phyloP scores from a whole-genome alignment of 495 filamentous ascomycete species.

The Aspergillus steynii region DNA sequence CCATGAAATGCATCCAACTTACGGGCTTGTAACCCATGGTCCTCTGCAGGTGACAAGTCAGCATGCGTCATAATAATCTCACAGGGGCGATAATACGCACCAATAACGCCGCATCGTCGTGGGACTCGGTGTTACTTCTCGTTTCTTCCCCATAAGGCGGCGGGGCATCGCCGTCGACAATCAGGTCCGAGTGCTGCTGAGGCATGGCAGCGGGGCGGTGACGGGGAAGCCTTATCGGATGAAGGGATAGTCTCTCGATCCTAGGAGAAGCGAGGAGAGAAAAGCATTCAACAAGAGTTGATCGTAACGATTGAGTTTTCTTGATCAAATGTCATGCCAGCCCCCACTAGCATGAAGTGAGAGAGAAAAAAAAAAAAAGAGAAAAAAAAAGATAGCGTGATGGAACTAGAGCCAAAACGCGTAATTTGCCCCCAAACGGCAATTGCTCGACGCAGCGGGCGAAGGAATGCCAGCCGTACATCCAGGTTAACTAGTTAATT shows the following conservation, averaged over 20 bases:
- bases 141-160: slow-evolving; percentile 29
- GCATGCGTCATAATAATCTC: slow-evolving; percentile 6
- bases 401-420: neutral
- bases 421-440: neutral
- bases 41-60: slow-evolving; percentile 31
- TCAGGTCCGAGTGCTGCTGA: slow-evolving; percentile 27
- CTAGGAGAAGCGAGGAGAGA: neutral
- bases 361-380: slow-evolving; percentile 11
- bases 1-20: slow-evolving; percentile 15
- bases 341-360: slow-evolving; percentile 17
- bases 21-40: slow-evolving; percentile 53
- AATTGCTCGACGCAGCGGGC: neutral
- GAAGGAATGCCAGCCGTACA: neutral
- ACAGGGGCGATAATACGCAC: slow-evolving; percentile 25
- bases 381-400: slow-evolving; percentile 1
- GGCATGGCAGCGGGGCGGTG: slow-evolving; percentile 7
- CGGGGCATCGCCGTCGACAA: slow-evolving; percentile 28
- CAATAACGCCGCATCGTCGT: slow-evolving; percentile 47
- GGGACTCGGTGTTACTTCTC: slow-evolving; percentile 29
- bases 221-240: neutral
- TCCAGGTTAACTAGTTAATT: neutral
- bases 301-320: slow-evolving; percentile 15
- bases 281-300: slow-evolving; percentile 2
- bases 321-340: slow-evolving; percentile 17
- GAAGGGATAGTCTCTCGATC: neutral